These are phyloP conservation scores for Ceratobasidium papillatum DNA, from an alignment of 1,284 basidiomycete genomes.

Conservation along the genomic window DNA sequence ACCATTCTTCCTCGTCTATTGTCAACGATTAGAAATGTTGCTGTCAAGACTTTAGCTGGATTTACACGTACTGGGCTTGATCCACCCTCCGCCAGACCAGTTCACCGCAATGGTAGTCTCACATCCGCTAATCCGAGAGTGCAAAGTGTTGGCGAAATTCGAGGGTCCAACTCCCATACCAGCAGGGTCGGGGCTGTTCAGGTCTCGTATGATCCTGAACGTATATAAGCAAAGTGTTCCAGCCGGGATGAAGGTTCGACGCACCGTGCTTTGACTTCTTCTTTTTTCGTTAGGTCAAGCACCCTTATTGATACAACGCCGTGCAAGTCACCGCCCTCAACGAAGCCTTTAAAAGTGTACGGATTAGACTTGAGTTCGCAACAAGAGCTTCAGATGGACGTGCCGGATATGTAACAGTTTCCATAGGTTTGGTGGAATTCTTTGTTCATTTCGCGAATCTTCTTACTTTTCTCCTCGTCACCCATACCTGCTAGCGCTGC, in stretches of 20 bases:
- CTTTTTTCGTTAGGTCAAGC: slow-evolving; percentile 5
- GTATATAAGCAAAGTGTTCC: not conserved
- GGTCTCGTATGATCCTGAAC: slow-evolving; percentile 1
- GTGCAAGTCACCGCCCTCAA: slow-evolving; percentile 10
- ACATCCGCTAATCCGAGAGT: not conserved
- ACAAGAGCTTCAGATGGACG: not conserved
- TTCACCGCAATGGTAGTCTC: slow-evolving; percentile 8
- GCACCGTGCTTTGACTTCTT: slow-evolving; percentile 7
- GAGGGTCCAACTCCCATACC: not conserved
- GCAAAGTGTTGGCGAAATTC: not conserved
- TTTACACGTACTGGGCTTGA: not conserved
- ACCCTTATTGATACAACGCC: slow-evolving; percentile 12
- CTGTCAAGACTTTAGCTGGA: not conserved
- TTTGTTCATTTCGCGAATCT: not conserved
- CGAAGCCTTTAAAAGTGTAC: slow-evolving; percentile 5
- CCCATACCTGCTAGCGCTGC: too few species aligned
- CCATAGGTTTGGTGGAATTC: slow-evolving; percentile 8
- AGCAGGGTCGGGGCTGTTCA: not conserved
- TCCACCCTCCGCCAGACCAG: slow-evolving; percentile 11
- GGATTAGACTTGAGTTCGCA: not conserved
- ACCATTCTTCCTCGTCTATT: slow-evolving; percentile 15
- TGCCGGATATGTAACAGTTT: slow-evolving; percentile 2
- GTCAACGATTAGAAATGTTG: not conserved
- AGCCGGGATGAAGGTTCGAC: not conserved
- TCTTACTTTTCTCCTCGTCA: not conserved